Conservation (phyloP, 441 rosid genomes). For the Erysimum pusillum region DNA sequence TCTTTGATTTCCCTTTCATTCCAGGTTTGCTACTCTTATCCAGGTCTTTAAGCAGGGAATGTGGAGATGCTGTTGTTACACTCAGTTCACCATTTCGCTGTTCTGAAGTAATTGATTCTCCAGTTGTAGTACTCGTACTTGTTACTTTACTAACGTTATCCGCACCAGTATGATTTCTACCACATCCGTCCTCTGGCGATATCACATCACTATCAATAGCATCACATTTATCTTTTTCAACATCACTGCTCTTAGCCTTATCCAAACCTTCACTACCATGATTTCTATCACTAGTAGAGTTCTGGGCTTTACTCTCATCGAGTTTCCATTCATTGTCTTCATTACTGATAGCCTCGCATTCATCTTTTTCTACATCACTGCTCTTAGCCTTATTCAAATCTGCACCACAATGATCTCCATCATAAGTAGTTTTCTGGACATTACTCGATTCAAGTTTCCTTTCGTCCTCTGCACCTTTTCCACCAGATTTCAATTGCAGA, state of each 20-base stretch:
- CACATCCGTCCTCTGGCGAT: constrained; percentile 34
- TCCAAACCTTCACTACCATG: constrained; percentile 2
- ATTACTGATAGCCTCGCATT: constrained; percentile 5
- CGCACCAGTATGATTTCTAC: constrained; percentile 9
- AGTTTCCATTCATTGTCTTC: neutral
- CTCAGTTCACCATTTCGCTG: constrained; percentile 10
- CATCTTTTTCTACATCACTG: constrained; percentile 2
- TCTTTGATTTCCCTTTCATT: constrained; percentile 23
- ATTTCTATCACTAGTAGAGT: constrained; percentile 5
- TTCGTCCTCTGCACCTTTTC: neutral
- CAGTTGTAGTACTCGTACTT: constrained; percentile 15
- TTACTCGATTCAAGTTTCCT: neutral
- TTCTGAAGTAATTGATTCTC: constrained; percentile 32
- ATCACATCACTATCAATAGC: constrained; percentile 18
- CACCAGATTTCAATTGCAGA: constrained; percentile 21
- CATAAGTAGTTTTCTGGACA: neutral
- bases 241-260: constrained; percentile 11
- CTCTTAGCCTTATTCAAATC: neutral
- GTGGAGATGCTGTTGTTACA: constrained; percentile 35
- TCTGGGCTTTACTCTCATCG: neutral
- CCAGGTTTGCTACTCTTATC: constrained; percentile 9
- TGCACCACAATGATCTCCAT: constrained; percentile 15
- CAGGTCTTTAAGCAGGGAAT: neutral
- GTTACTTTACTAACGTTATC: constrained; percentile 2
- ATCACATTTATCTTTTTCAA: constrained; percentile 6